A percentile compares a stretch with the other conserved stretches of the same genome.
Conservation (phyloP, 2,329 filamentous ascomycete species). For the Hymenotorrendiella dingleyae region DNA sequence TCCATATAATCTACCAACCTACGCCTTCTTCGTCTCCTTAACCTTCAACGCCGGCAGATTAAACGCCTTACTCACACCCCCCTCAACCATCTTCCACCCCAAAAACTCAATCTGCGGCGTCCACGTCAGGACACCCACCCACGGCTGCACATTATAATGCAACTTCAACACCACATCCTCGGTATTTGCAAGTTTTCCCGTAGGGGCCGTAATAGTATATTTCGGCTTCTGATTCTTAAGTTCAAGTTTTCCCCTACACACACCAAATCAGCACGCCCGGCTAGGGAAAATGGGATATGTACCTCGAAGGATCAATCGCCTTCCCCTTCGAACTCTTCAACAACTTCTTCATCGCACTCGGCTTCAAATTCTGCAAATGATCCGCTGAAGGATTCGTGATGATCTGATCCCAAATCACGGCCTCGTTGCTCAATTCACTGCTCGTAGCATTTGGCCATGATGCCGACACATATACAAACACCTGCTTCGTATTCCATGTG, state of each 20-base stretch:
- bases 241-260: slow-evolving; percentile 60
- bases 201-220: slow-evolving; percentile 93
- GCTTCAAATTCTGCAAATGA: slow-evolving; percentile 55
- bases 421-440: slow-evolving; percentile 48
- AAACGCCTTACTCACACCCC: slow-evolving; percentile 60
- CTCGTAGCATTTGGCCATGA: slow-evolving; percentile 48
- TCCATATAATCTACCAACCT: slow-evolving; percentile 5
- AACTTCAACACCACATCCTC: slow-evolving; percentile 72
- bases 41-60: slow-evolving; percentile 59
- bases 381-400: slow-evolving; percentile 68
- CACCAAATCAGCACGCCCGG: not conserved
- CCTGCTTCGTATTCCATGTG: slow-evolving; percentile 98
- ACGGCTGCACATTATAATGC: slow-evolving; percentile 96
- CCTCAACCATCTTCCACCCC: slow-evolving; percentile 59
- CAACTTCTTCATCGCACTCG: slow-evolving; percentile 56
- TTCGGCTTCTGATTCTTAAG: slow-evolving; percentile 86
- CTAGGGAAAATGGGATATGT: slow-evolving; percentile 3
- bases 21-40: slow-evolving; percentile 36
- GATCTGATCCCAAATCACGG: slow-evolving; percentile 94
- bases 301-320: slow-evolving; percentile 42
- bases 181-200: slow-evolving; percentile 67
- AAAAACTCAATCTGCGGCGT: slow-evolving; percentile 49
- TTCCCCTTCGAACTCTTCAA: slow-evolving; percentile 53
- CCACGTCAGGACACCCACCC: slow-evolving; percentile 88
- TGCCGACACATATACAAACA: slow-evolving; percentile 94